Evolutionary conservation across 2,329 filamentous ascomycete species (phyloP), one percentile per base, ranked within the genome.

Genomic region (Apiospora pterosperma): DNA sequence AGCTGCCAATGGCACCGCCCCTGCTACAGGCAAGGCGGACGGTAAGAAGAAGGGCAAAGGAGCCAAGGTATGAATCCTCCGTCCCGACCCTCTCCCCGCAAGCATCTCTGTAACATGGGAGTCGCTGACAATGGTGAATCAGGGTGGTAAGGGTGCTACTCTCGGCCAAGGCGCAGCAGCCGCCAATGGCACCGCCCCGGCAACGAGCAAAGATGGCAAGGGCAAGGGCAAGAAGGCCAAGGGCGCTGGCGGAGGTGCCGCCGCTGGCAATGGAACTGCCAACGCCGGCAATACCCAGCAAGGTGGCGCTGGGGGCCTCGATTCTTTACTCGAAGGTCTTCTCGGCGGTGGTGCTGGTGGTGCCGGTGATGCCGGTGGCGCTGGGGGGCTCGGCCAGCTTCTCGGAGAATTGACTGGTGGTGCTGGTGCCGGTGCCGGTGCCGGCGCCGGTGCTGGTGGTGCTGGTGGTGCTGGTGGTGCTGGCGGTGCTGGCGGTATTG

Each of bases 1-100:
- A 16, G 60, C 60, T 34, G 60, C 60, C 36, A 62, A 62, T 11
- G 38, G 38, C 23, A 62, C 60, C 4, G 60, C 60, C 25, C 36
- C 36, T 5, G 61, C 60, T 14, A 28, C 25, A 5, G 58, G 58
- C 16, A 36, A 36, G 23, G 55, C n/a, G 58, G 58, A 36, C n/a
- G 36, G 41, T 21, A 61, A 61, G 59, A 61, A 61, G 59, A 61
- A 61, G 59, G 38, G 38, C 59, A 61, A 61, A 23, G 59, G 25
- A 14, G 59, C 23, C 16, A 61, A 63, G 25, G 38, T 41, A 41
- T n/a, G 38, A n/a, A 19, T n/a, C n/a, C 19, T n/a, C 5, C 5
- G 8, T 41, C 31, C 19, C 4, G 14, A 38, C 10, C 4, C 10
- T 8, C 6, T 10, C 31, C 23, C 48, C 31, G 21, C 48, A 55